Conservation (phyloP, 2,329 filamentous ascomycete genomes). For the Onygenales sp. region DNA sequence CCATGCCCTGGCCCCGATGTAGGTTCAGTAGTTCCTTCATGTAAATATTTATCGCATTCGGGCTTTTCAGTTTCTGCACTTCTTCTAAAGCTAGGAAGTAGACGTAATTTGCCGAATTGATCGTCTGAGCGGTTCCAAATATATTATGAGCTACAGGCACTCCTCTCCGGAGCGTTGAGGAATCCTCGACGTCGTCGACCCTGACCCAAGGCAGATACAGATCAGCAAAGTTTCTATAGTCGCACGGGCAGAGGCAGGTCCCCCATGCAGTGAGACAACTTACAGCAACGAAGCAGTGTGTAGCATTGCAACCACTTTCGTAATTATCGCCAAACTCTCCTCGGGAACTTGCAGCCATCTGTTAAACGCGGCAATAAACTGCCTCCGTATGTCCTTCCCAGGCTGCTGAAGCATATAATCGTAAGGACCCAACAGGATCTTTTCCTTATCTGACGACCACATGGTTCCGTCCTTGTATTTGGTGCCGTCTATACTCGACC, state of each 20-base stretch:
- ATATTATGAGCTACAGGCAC: constrained; percentile 34
- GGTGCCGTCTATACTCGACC: constrained; percentile 29
- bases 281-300: constrained; percentile 32
- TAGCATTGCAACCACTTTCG: constrained; percentile 25
- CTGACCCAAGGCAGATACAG: constrained; percentile 5
- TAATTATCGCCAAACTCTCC: constrained; percentile 23
- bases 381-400: constrained; percentile 41
- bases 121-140: constrained; percentile 35
- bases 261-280: constrained; percentile 16
- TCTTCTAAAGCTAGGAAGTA: constrained; percentile 30
- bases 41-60: constrained; percentile 25
- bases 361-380: constrained; percentile 30
- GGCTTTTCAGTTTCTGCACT: constrained; percentile 21
- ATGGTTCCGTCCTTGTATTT: constrained; percentile 26
- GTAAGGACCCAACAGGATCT: constrained; percentile 66
- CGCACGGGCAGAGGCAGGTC: background rate
- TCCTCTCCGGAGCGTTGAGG: constrained; percentile 32
- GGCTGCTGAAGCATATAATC: constrained; percentile 71
- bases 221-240: background rate
- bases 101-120: constrained; percentile 38
- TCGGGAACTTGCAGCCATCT: constrained; percentile 27
- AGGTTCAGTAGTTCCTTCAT: constrained; percentile 28
- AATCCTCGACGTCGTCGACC: constrained; percentile 39
- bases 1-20: constrained; percentile 32
- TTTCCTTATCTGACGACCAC: constrained; percentile 68